Base-by-base conservation (phyloP, 225 moss, liverwort and hornwort species). In the Bryoerythrophyllum caledonicum region DNA sequence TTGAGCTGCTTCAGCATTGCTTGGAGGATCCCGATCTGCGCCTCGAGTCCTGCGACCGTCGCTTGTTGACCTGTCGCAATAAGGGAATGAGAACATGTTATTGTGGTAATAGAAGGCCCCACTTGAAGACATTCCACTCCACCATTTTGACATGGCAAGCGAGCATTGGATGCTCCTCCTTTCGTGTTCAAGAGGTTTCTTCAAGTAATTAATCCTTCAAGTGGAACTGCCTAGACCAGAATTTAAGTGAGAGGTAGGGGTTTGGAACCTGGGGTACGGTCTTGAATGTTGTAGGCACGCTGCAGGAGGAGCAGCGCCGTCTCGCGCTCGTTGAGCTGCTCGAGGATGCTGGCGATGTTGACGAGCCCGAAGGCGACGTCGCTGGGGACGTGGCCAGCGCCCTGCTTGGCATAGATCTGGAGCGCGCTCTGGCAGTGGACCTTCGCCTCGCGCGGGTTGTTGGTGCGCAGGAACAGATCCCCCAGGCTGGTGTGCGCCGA, bases 281-380 rank as follows among this genome's bases (percentile, higher is more conserved):
- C 90, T 72, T 89, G 90, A 44, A 99, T 89, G 55, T 82, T 87
- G 71, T 82, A 85, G 2, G 97, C 97, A 15, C 91, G 77, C 54
- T 82, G 90, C 10, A 99, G 86, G 10, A 99, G 41, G 23, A 77
- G 73, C 61, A 94, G 83, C 10, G 93, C 91, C 6, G 88, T 91
- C 38, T 93, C 93, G 7, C 82, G 74, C 51, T 99, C 94, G 25
- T 87, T 88, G 78, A 93, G 63, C 28, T 88, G 75, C 71, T 93
- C 91, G 13, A 91, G 88, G 25, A 93, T 78, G 74, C 78, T 75
- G 12, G 94, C 97, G 7, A 93, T 85, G 60, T 88, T 86, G 19
- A 90, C 63, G 74, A 99, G 75, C 24, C 94, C 97, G 46, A 90
- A 84, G 25, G 91, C 93, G 11, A 94, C 78, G 13, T 94, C 97